Evolutionary conservation across 2,329 filamentous ascomycete species (phyloP).

Genomic region (Dichotomopilus funicola): DNA sequence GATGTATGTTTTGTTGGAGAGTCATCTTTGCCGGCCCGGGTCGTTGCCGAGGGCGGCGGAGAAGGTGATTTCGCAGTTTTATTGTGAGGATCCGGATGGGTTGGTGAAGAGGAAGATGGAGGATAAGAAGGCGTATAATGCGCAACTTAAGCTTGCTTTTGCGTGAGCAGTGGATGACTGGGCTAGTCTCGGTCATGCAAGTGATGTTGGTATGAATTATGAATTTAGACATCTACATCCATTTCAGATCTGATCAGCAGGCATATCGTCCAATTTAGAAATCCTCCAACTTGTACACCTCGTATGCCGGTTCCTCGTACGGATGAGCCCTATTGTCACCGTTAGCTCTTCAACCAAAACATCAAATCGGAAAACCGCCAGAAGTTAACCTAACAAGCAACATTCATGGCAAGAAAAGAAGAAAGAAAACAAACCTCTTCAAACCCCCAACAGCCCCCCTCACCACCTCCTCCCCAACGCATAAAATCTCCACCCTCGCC

Average conservation of each 20-base stretch:
- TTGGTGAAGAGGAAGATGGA: background rate
- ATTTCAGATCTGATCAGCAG: too few species aligned
- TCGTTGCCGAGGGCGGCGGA: background rate
- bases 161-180: background rate
- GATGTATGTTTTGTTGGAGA: background rate
- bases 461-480: conserved; percentile 51
- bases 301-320: conserved; percentile 46
- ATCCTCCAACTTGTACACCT: conserved; percentile 43
- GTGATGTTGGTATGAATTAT: too few species aligned
- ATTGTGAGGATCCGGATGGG: background rate
- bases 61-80: background rate
- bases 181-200: too few species aligned
- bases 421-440: conserved; percentile 57
- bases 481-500: conserved; percentile 56
- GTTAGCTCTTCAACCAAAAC: conserved; percentile 8
- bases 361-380: conserved; percentile 29
- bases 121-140: background rate
- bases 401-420: too few species aligned
- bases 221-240: too few species aligned
- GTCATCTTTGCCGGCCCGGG: background rate
- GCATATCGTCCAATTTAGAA: conserved; percentile 28
- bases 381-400: too few species aligned
- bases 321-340: conserved; percentile 38
- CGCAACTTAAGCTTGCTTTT: background rate
- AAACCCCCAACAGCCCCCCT: conserved; percentile 54